Evolutionary conservation across 2,329 filamentous ascomycete genomes (phyloP), one percentile per base, ranked within the genome.

Genomic region (Cercospora citrullina): DNA sequence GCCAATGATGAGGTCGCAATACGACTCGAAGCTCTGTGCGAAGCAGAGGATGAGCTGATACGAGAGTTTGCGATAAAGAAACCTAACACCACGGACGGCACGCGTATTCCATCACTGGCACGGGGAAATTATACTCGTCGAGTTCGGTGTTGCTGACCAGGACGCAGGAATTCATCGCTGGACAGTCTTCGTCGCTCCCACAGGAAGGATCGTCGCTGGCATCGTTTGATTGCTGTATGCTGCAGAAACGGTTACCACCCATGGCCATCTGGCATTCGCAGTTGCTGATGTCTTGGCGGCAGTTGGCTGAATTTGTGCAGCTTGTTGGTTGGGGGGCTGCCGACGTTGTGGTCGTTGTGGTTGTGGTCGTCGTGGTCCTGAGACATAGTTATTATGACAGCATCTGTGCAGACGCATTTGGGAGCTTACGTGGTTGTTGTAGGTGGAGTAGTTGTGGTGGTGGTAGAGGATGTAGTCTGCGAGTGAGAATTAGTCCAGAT

Each of bases 241-340:
- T 59, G 28, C 55, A 59, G n/a, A 59, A 28, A 18, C 55, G 2
- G 30, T 59, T 30, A 59, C 55, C 55, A 30, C 12, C 23, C 23
- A 59, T 31, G 10, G 8, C 23, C 55, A 59, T 28, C 55, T 59
- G 55, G 55, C 55, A 59, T 31, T 16, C 55, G 55, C 55, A 59
- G 55, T 59, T 59, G 55, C 55, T 33, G 28, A 59, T 31, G n/a
- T 18, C 30, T 59, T 59, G 55, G 55, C 30, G 23, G 55, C 55
- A 59, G 55, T 30, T 31, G 16, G 28, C 55, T 18, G 10, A 30
- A 30, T 59, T 59, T 30, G 28, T 28, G 28, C 55, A 59, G 8
- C 23, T 59, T 30, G 55, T 59, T 30, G 55, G 55, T 18, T 59
- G 55, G 3, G 39, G 39, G 39, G 5, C 7, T n/a, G 39, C 39